Evolutionary conservation across 78 protist genomes (phyloP).

Genomic region (Isochrysis galbana): DNA sequence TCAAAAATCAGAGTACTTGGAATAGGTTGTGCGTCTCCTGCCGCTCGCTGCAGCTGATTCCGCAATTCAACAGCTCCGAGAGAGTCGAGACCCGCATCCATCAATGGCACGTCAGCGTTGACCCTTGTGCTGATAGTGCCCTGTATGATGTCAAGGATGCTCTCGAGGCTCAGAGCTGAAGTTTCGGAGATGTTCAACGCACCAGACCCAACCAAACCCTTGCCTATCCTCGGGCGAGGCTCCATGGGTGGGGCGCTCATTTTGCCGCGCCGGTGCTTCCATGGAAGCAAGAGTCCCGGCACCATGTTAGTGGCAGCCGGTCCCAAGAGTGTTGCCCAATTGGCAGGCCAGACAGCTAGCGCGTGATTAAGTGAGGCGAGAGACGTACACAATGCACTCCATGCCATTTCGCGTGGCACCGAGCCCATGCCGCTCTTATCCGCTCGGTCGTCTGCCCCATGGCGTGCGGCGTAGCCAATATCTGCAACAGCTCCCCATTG

Average conservation of each 20-base stretch:
- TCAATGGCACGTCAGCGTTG: neutral
- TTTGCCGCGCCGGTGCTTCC: neutral
- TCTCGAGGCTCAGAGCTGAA: neutral
- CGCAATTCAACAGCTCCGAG: neutral
- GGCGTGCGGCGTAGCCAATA: constrained; percentile 4
- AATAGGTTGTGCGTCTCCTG: neutral
- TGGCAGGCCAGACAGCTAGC: neutral
- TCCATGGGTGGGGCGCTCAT: neutral
- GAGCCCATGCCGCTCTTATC: neutral
- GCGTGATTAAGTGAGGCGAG: neutral
- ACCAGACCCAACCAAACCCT: neutral
- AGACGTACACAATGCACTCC: neutral
- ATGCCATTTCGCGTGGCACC: neutral
- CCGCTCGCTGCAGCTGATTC: neutral
- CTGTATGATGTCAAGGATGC: neutral
- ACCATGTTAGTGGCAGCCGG: neutral
- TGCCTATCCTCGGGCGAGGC: neutral
- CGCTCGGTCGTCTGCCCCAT: neutral
- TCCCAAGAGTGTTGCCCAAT: neutral
- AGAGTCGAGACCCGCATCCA: neutral
- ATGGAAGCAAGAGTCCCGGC: neutral
- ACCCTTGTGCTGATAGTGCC: neutral
- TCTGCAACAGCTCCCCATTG: neutral
- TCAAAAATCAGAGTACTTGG: neutral
- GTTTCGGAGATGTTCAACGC: neutral